Percentiles rank a stretch among this genome's conserved stretches.
Evolutionary conservation across 257 asterid genomes (phyloP).

Genomic region (Avicennia marina): DNA sequence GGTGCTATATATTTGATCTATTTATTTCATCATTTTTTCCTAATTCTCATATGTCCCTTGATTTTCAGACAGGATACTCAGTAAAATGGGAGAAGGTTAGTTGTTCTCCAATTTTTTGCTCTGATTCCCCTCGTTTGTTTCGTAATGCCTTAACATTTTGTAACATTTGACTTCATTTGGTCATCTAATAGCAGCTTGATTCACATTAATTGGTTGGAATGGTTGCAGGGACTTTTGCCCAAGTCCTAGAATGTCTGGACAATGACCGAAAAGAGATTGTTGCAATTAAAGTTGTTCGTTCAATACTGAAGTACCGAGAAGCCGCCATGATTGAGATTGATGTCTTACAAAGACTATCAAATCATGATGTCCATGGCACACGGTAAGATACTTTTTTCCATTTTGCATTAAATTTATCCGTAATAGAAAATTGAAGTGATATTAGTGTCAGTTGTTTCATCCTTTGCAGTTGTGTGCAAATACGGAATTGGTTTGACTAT

Average conservation of each 20-base stretch:
- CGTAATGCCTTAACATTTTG: not conserved
- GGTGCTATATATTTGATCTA: not conserved
- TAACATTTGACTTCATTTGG: not conserved
- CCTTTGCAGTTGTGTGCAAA: constrained; percentile 90
- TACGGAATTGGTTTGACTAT: constrained; percentile 93
- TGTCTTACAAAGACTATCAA: constrained; percentile 64
- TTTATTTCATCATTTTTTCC: not conserved
- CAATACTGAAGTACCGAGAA: constrained; percentile 72
- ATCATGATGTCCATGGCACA: constrained; percentile 52
- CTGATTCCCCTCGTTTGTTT: constrained; percentile 2
- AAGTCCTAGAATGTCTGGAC: constrained; percentile 75
- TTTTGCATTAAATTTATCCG: constrained; percentile 11
- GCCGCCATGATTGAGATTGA: constrained; percentile 88
- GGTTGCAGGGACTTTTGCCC: constrained; percentile 74
- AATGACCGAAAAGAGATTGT: constrained; percentile 72
- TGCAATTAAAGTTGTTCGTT: constrained; percentile 75
- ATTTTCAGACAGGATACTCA: constrained; percentile 67
- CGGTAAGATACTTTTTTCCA: constrained; percentile 38
- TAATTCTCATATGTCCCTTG: constrained; percentile 12
- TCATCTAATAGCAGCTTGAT: constrained; percentile 9
- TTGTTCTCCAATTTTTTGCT: constrained; percentile 16
- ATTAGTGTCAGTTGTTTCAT: constrained; percentile 56
- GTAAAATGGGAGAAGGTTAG: constrained; percentile 94
- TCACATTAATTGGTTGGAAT: constrained; percentile 6
- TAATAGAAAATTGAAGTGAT: constrained; percentile 34